Evolutionary conservation across 2,329 filamentous ascomycete genomes (phyloP).

Genomic region (Thelonectria blattea): DNA sequence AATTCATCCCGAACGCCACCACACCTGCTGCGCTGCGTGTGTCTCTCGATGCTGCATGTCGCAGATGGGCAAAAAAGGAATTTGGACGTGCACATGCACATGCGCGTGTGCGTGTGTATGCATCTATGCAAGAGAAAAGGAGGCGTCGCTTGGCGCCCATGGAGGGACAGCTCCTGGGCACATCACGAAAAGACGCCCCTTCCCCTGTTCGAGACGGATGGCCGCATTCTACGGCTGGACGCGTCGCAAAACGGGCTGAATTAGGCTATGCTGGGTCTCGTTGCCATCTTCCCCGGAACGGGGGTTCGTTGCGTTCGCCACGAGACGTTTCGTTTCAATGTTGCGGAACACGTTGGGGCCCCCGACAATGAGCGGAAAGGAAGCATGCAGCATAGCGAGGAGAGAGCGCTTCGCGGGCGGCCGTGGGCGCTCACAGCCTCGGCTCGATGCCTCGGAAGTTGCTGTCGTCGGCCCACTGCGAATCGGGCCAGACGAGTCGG

Average conservation of each 20-base stretch:
- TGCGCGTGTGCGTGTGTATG: conserved; percentile 7
- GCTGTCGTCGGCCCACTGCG: conserved; percentile 79
- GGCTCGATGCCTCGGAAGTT: conserved; percentile 75
- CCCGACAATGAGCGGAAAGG: conserved; percentile 21
- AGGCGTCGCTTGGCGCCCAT: conserved; percentile 2
- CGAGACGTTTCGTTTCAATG: conserved; percentile 35
- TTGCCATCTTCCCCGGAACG: conserved; percentile 15
- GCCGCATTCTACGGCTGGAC: conserved; percentile 33
- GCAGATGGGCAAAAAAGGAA: background rate
- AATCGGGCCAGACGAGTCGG: conserved; percentile 88
- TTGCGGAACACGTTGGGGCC: conserved; percentile 23
- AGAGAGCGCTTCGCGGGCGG: conserved; percentile 6
- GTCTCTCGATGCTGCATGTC: conserved; percentile 18
- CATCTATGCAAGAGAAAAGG: background rate
- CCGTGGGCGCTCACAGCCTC: conserved; percentile 63
- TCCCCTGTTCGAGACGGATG: conserved; percentile 26
- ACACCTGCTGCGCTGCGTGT: conserved; percentile 3
- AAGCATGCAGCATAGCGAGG: conserved; percentile 2
- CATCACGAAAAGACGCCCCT: conserved; percentile 27
- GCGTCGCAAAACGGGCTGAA: conserved; percentile 40
- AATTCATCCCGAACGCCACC: conserved; percentile 14
- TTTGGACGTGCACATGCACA: too few relatives aligned
- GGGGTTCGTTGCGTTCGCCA: conserved; percentile 22
- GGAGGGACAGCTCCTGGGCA: conserved; percentile 28
- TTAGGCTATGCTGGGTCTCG: conserved; percentile 29